Percentiles rank a stretch among this genome's conserved stretches.
Conservation (phyloP, 2,329 filamentous ascomycete genomes). For the Microdochium nivale region DNA sequence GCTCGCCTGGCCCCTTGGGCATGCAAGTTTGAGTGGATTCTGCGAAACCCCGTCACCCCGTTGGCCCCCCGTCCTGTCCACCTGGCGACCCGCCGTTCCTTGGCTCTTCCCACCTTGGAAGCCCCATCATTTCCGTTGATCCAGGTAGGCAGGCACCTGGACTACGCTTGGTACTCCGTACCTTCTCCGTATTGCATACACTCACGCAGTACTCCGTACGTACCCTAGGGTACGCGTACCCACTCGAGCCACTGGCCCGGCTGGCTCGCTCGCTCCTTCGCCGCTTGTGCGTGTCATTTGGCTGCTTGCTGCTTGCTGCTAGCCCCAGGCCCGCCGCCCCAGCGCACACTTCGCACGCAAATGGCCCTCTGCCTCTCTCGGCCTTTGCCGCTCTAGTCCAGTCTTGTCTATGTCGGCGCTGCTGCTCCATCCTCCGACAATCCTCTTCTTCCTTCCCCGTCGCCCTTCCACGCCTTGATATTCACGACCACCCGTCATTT, state of each 20-base stretch:
- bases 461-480: slow-evolving; percentile 5
- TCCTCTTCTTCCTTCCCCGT: slow-evolving; percentile 1
- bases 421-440: background rate
- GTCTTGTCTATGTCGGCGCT: background rate
- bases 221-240: too few relatives aligned
- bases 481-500: slow-evolving; percentile 8
- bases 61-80: background rate
- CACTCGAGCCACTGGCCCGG: background rate
- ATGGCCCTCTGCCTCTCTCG: background rate
- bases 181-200: too few relatives aligned
- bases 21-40: background rate
- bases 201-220: too few relatives aligned
- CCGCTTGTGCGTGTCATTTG: background rate
- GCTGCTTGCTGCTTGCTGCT: background rate
- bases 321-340: background rate
- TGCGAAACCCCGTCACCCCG: background rate
- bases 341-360: background rate
- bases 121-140: background rate
- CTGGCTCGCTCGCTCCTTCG: background rate
- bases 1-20: background rate
- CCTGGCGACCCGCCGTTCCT: background rate
- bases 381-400: background rate
- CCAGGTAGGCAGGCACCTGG: too few relatives aligned
- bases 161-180: too few relatives aligned
- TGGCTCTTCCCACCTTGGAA: background rate